Evolutionary conservation across 2,329 filamentous ascomycete species (phyloP), one percentile per base, ranked within the genome.

Genomic region (Scytalidium sp.): DNA sequence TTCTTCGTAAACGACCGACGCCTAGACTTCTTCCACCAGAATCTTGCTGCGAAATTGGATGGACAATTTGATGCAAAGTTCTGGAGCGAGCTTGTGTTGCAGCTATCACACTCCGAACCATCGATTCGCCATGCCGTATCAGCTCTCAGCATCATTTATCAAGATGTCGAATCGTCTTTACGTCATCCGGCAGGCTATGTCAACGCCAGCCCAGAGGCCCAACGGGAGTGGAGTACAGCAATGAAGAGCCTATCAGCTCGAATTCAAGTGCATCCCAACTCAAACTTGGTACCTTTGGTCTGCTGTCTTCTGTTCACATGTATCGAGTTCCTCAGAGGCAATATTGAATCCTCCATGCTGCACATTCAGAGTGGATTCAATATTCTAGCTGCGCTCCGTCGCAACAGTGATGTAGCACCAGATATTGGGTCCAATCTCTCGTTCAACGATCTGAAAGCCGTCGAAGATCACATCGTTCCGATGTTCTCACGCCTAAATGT

Each of bases 271-370:
- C 21, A 41, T 50, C 47, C 47, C 41, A 50, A 45, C 43, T 50
- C 47, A 29, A 50, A 50, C 23, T 48, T 48, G 40, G 46, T 50
- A 19, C 51, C 52, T 3, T 43, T 56, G 25, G 49, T 47, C 11
- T 58, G 56, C 39, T 58, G 56, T 39, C 45, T 56, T 43, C 29
- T 57, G 13, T 58, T 57, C 42, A 49, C 56, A 17, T 58, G 49
- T 45, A 15, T 57, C 19, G 56, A 58, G 43, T 55, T 55, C 45
- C 32, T 56, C 15, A 41, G 40, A 19, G 51, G 54, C 5, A 53
- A 58, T 25, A 22, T 53, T 13, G 47, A 48, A n/a, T 45, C 27
- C n/a, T 52, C 52, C 15, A 41, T 55, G 5, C 17, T 29, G n/a
- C 54, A 56, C 50, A 41, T 58, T 5, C 27, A 51, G 20, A 54